Conservation (phyloP, 179 eudicot species). For the Spinacia oleracea region DNA sequence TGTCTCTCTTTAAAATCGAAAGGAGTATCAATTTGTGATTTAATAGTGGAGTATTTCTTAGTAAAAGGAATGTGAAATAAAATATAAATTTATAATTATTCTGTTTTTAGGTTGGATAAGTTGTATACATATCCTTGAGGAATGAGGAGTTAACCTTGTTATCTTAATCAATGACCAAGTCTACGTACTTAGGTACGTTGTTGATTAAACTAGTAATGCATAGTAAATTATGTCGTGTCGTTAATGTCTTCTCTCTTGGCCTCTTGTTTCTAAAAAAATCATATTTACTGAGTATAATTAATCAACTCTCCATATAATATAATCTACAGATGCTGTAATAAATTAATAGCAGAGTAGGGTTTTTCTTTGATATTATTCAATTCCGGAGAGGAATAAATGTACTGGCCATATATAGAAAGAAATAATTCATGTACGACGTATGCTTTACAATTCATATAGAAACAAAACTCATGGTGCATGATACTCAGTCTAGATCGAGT, state of each 20-base stretch:
- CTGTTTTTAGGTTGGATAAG: conserved; percentile 22
- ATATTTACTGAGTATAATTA: too few species aligned
- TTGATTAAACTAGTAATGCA: background rate
- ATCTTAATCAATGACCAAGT: conserved; percentile 19
- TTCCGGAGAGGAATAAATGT: background rate
- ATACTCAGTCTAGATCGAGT: too few species aligned
- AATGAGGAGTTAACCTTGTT: conserved; percentile 19
- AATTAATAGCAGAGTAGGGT: too few species aligned
- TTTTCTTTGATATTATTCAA: background rate
- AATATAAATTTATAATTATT: too few species aligned
- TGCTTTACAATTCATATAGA: background rate
- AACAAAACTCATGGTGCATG: background rate
- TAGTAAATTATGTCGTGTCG: background rate
- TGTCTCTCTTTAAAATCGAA: too few species aligned
- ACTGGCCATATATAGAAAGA: background rate
- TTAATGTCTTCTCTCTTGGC: background rate
- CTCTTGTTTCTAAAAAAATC: too few species aligned
- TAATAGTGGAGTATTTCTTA: background rate
- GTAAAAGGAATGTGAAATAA: background rate
- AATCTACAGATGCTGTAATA: too few species aligned
- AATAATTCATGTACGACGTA: background rate
- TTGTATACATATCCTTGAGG: conserved; percentile 18
- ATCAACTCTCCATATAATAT: too few species aligned
- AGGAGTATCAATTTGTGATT: background rate
- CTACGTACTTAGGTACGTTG: background rate